Percentiles rank a stretch among this genome's conserved stretches.
These are phyloP conservation scores for Pseudocercospora vitis DNA, from an alignment of 2,329 filamentous ascomycete species.

Conservation along the genomic window DNA sequence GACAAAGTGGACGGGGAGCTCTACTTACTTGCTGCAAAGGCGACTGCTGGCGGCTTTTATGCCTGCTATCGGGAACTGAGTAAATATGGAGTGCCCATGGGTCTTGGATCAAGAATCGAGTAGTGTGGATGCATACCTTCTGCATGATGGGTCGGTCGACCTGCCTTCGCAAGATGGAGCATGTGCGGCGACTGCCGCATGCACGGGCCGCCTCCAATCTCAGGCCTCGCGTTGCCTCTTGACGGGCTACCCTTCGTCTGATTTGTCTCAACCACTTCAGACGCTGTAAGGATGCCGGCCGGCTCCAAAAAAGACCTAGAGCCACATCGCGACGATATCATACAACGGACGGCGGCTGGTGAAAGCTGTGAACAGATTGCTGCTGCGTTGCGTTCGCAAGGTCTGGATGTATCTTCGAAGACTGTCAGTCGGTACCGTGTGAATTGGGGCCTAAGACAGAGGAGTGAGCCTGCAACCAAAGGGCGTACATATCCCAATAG, in stretches of 20 bases:
- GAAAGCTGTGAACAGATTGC: constrained; percentile 31
- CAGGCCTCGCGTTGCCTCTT: too few species aligned
- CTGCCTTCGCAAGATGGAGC: not conserved
- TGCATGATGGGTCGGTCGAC: not conserved
- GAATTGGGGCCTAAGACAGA: constrained; percentile 29
- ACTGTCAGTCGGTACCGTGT: constrained; percentile 29
- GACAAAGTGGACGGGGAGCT: not conserved
- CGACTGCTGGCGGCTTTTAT: not conserved
- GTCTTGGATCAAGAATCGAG: not conserved
- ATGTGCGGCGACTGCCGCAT: constrained; percentile 1
- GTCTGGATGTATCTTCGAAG: constrained; percentile 26
- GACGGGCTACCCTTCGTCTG: not conserved
- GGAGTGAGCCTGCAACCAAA: constrained; percentile 22
- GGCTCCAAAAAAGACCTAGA: constrained; percentile 17
- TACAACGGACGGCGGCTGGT: constrained; percentile 25
- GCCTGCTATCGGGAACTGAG: not conserved
- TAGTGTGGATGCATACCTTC: not conserved
- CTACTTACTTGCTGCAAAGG: not conserved
- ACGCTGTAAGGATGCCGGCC: constrained; percentile 6
- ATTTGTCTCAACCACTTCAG: not conserved
- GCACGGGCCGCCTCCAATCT: too few species aligned
- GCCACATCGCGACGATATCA: constrained; percentile 25
- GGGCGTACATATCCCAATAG: constrained; percentile 14
- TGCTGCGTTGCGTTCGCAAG: constrained; percentile 21
- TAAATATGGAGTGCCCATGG: constrained; percentile 9